These are phyloP conservation scores for Leccinum pachyderme DNA, from an alignment of 1,284 basidiomycete genomes.

Conservation along the genomic window DNA sequence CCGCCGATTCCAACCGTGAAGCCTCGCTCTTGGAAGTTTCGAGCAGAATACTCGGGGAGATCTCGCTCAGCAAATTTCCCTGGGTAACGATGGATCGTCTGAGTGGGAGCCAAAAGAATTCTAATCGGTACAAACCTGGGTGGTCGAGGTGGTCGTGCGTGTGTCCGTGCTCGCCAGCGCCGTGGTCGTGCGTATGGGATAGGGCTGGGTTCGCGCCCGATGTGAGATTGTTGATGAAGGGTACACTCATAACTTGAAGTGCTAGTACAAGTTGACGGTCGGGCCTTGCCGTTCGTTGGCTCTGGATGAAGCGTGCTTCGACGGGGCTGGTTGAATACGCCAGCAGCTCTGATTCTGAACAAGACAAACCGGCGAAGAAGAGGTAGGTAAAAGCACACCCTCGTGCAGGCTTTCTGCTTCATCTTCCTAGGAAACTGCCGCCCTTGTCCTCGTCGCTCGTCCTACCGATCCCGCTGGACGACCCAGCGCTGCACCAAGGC, in stretches of 20 bases:
- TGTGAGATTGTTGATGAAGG: conserved; percentile 68
- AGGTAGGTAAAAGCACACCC: not conserved
- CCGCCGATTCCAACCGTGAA: conserved; percentile 98
- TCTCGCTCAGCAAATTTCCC: conserved; percentile 94
- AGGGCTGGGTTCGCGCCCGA: conserved; percentile 33
- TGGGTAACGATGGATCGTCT: conserved; percentile 30
- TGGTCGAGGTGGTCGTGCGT: conserved; percentile 90
- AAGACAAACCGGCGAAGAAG: conserved; percentile 1
- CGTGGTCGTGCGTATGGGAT: conserved; percentile 42
- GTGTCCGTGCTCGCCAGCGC: conserved; percentile 75
- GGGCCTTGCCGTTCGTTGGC: conserved; percentile 18
- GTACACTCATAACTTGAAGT: conserved; percentile 49
- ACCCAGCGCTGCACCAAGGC: conserved; percentile 75
- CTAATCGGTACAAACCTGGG: conserved; percentile 55
- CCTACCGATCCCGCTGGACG: conserved; percentile 49
- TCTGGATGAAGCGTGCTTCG: conserved; percentile 26
- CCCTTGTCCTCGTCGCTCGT: conserved; percentile 49
- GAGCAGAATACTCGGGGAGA: conserved; percentile 80
- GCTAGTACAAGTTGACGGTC: not conserved
- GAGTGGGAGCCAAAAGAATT: not conserved
- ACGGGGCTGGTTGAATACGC: conserved; percentile 30
- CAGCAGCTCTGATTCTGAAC: conserved; percentile 37
- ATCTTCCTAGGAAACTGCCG: conserved; percentile 56
- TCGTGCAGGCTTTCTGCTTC: not conserved
- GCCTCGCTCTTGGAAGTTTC: conserved; percentile 91